Evolutionary conservation across 805 yeast genomes (phyloP), one percentile per base, ranked within the genome.

Genomic region (Spathaspora gorwiae): DNA sequence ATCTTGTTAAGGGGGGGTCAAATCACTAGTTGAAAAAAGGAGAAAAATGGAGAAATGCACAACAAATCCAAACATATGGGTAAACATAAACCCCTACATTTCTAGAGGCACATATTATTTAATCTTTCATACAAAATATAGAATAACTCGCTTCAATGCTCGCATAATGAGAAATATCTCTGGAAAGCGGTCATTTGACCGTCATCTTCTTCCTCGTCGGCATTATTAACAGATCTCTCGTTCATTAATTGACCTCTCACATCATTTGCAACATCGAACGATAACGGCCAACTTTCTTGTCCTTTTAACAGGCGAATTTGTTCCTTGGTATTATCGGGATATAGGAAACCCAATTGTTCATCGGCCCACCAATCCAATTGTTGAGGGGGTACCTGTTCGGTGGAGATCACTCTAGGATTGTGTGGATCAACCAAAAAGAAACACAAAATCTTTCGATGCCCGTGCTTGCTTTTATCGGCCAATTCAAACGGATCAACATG

Each of bases 371-470:
- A 70, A 10, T 52, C 55, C 34, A 50, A 37, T 47, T 68, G 72
- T 48, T 68, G 73, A 2, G 72, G 72, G 5, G 73, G 72, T 3
- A 70, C 72, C 4, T 56, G 48, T 2, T 53, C 62, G 0, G 72
- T 58, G 2, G 66, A 29, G 2, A 54, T 44, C 0, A 67, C 68
- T 11, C 33, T 37, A 1, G 57, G 52, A 47, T 68, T 61, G 45
- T 54, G 43, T 1, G 73, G 74, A 44, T 69, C 73, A n/a, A 61
- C 64, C 3, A 71, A 15, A 43, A 70, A 71, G 47, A 68, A 68
- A 42, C 73, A 67, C 42, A 71, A 52, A 29, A 71, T 70, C 47
- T 66, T 66, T 29, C 75, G 52, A 47, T 61, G 62, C 1, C 76
- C 76, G 0, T 61, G 56, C 45, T 61, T 69, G 6, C 65, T 42